These are phyloP conservation scores for Aureobasidium subglaciale DNA, from an alignment of 2,329 filamentous ascomycete species.

Conservation along the genomic window DNA sequence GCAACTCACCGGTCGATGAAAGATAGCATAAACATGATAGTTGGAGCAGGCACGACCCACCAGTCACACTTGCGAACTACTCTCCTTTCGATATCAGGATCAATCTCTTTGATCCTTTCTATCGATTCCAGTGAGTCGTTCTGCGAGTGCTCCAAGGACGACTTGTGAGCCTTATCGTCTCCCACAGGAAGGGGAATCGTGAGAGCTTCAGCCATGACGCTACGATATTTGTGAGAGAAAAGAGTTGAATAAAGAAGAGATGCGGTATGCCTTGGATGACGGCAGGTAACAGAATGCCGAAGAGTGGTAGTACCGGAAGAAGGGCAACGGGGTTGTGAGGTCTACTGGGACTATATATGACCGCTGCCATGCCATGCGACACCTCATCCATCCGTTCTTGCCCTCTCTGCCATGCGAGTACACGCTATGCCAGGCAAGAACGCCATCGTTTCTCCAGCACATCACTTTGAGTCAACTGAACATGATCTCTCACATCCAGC, in stretches of 20 bases:
- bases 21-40: conserved; percentile 11
- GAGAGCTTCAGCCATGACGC: conserved; percentile 7
- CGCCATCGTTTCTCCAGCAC: conserved; percentile 5
- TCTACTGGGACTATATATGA: not conserved
- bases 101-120: not conserved
- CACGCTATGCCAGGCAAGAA: conserved; percentile 8
- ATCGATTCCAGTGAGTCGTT: conserved; percentile 5
- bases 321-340: not conserved
- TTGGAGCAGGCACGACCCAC: conserved; percentile 12
- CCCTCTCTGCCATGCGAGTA: not conserved
- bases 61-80: conserved; percentile 14
- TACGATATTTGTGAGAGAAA: not conserved
- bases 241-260: not conserved
- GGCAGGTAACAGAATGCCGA: conserved; percentile 6
- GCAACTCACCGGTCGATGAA: conserved; percentile 13
- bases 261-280: not conserved
- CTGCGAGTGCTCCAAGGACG: not conserved
- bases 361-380: conserved; percentile 2
- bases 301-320: not conserved
- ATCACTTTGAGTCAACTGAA: not conserved
- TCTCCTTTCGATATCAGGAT: conserved; percentile 11
- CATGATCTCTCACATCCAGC: not conserved
- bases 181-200: not conserved
- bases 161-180: conserved; percentile 7
- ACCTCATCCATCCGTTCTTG: not conserved